Conservation (phyloP, 352 stramenopile species). For the Phytophthora kernoviae region DNA sequence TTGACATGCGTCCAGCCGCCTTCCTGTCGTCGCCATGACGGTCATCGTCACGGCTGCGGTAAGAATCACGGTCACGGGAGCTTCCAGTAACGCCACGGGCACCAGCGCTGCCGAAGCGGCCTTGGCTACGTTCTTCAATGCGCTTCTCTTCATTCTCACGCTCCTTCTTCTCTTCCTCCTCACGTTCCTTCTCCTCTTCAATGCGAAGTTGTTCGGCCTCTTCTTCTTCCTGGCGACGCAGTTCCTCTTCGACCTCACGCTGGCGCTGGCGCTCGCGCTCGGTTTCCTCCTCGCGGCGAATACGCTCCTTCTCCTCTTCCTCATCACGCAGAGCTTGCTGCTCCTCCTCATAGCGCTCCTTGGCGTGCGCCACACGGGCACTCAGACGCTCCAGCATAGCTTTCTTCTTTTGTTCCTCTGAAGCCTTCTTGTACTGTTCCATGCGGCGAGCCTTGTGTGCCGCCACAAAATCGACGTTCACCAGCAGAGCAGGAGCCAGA, state of each 20-base stretch:
- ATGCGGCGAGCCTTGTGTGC: constrained; percentile 76
- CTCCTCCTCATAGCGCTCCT: constrained; percentile 75
- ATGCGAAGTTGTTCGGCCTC: constrained; percentile 49
- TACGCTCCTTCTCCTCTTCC: constrained; percentile 68
- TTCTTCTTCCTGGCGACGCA: constrained; percentile 71
- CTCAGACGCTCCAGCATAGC: constrained; percentile 67
- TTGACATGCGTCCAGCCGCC: constrained; percentile 75
- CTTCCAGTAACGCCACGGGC: constrained; percentile 27
- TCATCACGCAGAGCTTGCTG: constrained; percentile 61
- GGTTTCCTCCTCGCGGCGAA: constrained; percentile 60
- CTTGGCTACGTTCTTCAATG: constrained; percentile 33
- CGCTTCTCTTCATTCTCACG: constrained; percentile 52
- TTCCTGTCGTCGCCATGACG: constrained; percentile 41
- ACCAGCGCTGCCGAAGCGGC: constrained; percentile 35
- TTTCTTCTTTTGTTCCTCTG: constrained; percentile 89
- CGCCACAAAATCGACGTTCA: constrained; percentile 80
- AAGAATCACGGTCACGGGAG: constrained; percentile 18
- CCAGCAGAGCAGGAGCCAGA: constrained; percentile 67
- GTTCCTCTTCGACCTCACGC: constrained; percentile 64
- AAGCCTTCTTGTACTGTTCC: constrained; percentile 87
- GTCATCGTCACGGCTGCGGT: constrained; percentile 27
- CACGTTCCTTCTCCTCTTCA: constrained; percentile 49
- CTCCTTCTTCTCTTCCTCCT: constrained; percentile 29
- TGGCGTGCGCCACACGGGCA: constrained; percentile 64
- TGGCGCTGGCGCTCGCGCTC: constrained; percentile 62